Evolutionary conservation across 1,284 basidiomycete species (phyloP).

Genomic region (Mycosarcoma maydis): DNA sequence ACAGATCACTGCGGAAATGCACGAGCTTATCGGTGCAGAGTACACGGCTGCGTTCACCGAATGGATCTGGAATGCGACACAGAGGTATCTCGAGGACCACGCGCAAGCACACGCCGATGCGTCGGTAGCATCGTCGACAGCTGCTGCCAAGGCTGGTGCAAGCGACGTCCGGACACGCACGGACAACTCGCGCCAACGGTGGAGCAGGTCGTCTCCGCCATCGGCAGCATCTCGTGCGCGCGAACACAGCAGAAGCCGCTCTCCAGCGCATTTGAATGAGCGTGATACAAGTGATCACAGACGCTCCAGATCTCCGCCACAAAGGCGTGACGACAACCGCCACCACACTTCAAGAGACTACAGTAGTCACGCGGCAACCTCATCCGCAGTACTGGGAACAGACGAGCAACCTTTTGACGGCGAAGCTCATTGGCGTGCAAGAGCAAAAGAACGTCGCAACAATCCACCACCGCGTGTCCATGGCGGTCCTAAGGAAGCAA

Average conservation of each 20-base stretch:
- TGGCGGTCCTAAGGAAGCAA: constrained; percentile 7
- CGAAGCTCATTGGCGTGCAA: constrained; percentile 22
- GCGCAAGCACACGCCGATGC: not conserved
- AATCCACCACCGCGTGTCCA: constrained; percentile 21
- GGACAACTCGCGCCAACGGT: not conserved
- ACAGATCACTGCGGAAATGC: constrained; percentile 60
- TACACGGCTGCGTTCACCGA: constrained; percentile 52
- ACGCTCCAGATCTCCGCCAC: constrained; percentile 11
- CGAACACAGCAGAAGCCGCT: constrained; percentile 9
- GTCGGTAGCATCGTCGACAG: not conserved
- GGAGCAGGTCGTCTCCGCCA: constrained; percentile 12
- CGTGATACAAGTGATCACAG: not conserved
- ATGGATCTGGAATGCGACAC: constrained; percentile 56
- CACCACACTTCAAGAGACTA: constrained; percentile 4
- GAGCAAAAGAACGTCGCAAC: constrained; percentile 21
- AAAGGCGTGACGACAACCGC: not conserved
- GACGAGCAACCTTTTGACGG: constrained; percentile 19
- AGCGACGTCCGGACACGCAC: not conserved
- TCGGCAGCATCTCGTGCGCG: constrained; percentile 1
- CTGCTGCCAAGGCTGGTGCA: not conserved
- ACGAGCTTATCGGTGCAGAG: constrained; percentile 60
- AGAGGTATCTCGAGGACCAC: constrained; percentile 10
- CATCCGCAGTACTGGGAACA: constrained; percentile 2
- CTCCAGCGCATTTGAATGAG: not conserved
- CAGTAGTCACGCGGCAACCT: constrained; percentile 6